Percentiles rank a stretch among this genome's conserved stretches.
phyloP scores from a whole-genome alignment of 2,329 filamentous ascomycete genomes.

The Albifimbria verrucaria region DNA sequence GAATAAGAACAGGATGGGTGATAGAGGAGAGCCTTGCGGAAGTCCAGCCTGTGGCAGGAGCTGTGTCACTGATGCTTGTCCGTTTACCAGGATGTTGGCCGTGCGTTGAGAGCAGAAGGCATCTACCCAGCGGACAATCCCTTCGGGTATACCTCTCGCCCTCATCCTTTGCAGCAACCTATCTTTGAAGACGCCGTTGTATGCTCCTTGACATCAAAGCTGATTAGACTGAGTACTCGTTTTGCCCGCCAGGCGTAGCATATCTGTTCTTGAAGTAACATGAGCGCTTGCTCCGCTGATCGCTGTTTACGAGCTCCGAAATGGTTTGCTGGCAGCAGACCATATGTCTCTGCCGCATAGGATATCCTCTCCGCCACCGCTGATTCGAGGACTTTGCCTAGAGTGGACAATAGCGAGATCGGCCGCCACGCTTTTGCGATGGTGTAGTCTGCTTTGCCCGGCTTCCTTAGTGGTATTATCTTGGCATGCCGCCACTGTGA shows the following conservation, averaged over 20 bases:
- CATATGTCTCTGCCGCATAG: constrained; percentile 2
- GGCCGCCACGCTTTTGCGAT: constrained; percentile 18
- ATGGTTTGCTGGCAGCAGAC: constrained; percentile 3
- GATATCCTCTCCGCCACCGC: constrained; percentile 6
- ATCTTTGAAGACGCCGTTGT: constrained; percentile 34
- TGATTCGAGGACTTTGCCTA: constrained; percentile 17
- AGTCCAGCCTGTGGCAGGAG: constrained; percentile 5
- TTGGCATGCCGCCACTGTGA: constrained; percentile 19
- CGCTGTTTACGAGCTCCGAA: constrained; percentile 2
- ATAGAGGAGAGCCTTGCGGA: constrained; percentile 10
- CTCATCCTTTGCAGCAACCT: constrained; percentile 15
- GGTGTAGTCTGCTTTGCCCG: constrained; percentile 20
- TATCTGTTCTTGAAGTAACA: constrained; percentile 7
- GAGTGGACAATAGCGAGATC: constrained; percentile 20
- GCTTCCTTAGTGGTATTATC: constrained; percentile 25
- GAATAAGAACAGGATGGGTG: constrained; percentile 8
- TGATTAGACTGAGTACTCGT: constrained; percentile 25
- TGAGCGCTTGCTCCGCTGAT: constrained; percentile 11
- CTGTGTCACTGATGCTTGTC: constrained; percentile 3
- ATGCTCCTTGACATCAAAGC: constrained; percentile 37
- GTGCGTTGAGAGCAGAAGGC: constrained; percentile 17
- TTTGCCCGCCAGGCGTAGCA: constrained; percentile 5
- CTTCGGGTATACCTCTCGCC: constrained; percentile 15
- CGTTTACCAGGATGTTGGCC: constrained; percentile 6
- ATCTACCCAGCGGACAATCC: constrained; percentile 12